Evolutionary conservation across 2,329 filamentous ascomycete species (phyloP).

Genomic region (Ceratocystis alfenasii): DNA sequence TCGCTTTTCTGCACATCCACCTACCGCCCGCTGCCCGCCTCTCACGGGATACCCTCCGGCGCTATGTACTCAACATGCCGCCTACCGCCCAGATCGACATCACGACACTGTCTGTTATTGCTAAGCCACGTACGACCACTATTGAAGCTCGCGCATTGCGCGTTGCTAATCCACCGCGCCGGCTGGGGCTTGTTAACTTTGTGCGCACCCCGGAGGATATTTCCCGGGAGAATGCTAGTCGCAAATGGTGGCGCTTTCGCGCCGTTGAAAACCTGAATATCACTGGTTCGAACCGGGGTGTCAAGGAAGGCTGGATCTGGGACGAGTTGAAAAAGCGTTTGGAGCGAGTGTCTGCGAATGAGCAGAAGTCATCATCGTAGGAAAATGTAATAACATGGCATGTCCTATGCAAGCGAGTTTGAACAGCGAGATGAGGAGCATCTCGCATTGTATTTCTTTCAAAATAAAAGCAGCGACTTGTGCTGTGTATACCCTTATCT

Average conservation of each 20-base stretch:
- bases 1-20: constrained; percentile 58
- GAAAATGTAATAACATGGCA: neutral
- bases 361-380: constrained; percentile 10
- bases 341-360: constrained; percentile 20
- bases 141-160: constrained; percentile 32
- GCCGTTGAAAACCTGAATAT: constrained; percentile 33
- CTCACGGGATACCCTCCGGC: constrained; percentile 44
- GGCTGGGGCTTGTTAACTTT: constrained; percentile 34
- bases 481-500: neutral
- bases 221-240: constrained; percentile 28
- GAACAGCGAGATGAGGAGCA: too few species aligned
- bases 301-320: constrained; percentile 33
- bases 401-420: too few species aligned
- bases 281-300: constrained; percentile 26
- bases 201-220: constrained; percentile 28
- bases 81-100: constrained; percentile 37
- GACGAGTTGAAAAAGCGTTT: constrained; percentile 31
- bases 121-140: constrained; percentile 41
- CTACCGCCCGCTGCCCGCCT: constrained; percentile 54
- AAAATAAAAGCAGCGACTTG: too few species aligned
- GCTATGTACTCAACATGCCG: constrained; percentile 39
- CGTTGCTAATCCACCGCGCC: constrained; percentile 25
- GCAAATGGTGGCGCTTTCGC: constrained; percentile 34
- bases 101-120: constrained; percentile 45
- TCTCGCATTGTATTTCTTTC: too few species aligned